phyloP scores from a whole-genome alignment of 495 filamentous ascomycete species.

The Penicillium parvum region DNA sequence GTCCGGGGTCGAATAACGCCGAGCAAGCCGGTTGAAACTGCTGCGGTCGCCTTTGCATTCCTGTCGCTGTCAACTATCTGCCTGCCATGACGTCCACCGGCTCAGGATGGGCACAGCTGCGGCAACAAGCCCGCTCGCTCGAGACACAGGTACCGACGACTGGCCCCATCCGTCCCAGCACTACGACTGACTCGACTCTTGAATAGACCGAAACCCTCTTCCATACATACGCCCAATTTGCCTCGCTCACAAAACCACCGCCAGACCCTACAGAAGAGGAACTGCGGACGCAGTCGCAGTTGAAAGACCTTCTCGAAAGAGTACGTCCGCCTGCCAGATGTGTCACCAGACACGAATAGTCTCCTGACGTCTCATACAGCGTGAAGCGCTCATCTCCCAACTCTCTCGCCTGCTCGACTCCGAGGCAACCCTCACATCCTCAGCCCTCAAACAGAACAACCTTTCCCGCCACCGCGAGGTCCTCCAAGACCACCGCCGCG shows the following conservation, averaged over 20 bases:
- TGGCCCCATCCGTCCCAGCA: not conserved
- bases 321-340: slow-evolving; percentile 14
- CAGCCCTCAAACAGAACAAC: slow-evolving; percentile 91
- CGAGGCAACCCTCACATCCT: slow-evolving; percentile 81
- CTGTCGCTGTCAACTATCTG: slow-evolving; percentile 2
- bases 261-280: slow-evolving; percentile 84
- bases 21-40: slow-evolving; percentile 2
- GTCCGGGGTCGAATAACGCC: slow-evolving; percentile 9
- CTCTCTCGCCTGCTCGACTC: slow-evolving; percentile 89
- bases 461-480: slow-evolving; percentile 88
- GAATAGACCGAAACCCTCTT: slow-evolving; percentile 84
- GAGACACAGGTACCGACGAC: slow-evolving; percentile 74
- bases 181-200: slow-evolving; percentile 4
- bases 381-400: slow-evolving; percentile 75
- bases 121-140: slow-evolving; percentile 84
- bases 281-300: slow-evolving; percentile 66
- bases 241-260: slow-evolving; percentile 74
- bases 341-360: not conserved
- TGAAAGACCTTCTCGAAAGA: slow-evolving; percentile 75
- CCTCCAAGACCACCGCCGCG: slow-evolving; percentile 78
- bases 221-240: slow-evolving; percentile 93
- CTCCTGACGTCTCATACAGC: slow-evolving; percentile 43
- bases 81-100: slow-evolving; percentile 66
- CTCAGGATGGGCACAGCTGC: slow-evolving; percentile 90
- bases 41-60: not conserved